Base-by-base conservation (phyloP, 1,284 basidiomycete species). In the Pseudozyma sp. region DNA sequence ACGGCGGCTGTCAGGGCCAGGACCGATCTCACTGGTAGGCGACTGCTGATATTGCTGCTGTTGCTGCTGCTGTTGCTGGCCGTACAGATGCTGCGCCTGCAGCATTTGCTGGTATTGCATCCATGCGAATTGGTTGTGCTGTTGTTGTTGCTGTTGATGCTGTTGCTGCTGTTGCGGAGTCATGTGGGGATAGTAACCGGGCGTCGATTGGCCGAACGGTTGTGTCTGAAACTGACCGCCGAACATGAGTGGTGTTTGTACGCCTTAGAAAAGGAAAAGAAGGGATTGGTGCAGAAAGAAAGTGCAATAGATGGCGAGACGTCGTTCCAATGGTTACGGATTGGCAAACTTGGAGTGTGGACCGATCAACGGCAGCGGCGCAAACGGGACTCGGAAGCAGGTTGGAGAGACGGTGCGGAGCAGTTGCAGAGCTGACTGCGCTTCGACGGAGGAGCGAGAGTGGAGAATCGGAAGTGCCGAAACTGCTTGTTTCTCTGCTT, bases 31-130 rank as follows among this genome's bases (percentile, higher is more conserved):
- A 47, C 69, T 70, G 16, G 58, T 10, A 10, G 68, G 38, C 31
- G 69, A 58, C 40, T 54, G 49, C 10, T 39, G 38, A 1, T 18
- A 12, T 14, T 56, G 55, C 43, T 53, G 52, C 38, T 56, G 57
- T 14, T 64, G 62, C 31, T 61, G 69, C 39, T 67, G 70, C 54
- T 73, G 70, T 40, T 74, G 71, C 56, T 69, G 69, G 42, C 51
- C 52, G 56, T 74, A 72, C 10, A 64, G 73, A 1, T 77, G 77
- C 47, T 71, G 71, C 12, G 79, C 72, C 36, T 77, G 76, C 48
- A 81, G 51, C 77, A 79, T 79, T 51, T 81, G 77, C 60, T 81
- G 79, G 48, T 81, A 81, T 40, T 79, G 77, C 51, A 72, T 53
- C 79, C 79, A 80, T 36, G 79, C 74, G 51, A 73, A 73, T 12